A percentile compares a stretch with the other conserved stretches of the same genome.
These are phyloP conservation scores for Cyclotella choctawhatcheeana DNA, from an alignment of 108 stramenopile species.

Conservation along the genomic window DNA sequence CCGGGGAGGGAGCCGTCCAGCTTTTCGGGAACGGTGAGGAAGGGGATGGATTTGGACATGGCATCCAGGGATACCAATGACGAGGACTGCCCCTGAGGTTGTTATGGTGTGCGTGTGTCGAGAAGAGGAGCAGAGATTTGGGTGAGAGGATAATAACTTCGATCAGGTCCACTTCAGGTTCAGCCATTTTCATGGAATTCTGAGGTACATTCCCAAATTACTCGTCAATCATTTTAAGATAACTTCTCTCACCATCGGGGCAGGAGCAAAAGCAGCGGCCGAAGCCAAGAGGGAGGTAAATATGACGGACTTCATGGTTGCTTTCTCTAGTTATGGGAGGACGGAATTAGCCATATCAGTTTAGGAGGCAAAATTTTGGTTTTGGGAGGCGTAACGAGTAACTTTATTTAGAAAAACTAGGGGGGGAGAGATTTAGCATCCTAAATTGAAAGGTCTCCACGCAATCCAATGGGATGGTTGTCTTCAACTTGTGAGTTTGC, in stretches of 20 bases:
- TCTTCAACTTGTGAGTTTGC: too few species aligned
- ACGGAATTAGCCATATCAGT: too few species aligned
- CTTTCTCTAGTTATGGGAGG: too few species aligned
- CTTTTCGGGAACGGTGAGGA: conserved; percentile 91
- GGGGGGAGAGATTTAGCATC: too few species aligned
- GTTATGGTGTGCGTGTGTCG: background rate
- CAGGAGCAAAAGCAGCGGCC: conserved; percentile 16
- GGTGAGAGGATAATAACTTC: background rate
- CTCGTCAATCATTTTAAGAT: background rate
- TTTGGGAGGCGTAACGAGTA: too few species aligned
- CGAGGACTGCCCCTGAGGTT: conserved; percentile 6
- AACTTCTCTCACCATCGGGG: conserved; percentile 15
- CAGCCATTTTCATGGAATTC: background rate
- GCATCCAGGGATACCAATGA: conserved; percentile 75
- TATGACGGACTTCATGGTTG: conserved; percentile 16
- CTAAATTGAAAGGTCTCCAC: too few species aligned
- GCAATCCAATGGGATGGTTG: too few species aligned
- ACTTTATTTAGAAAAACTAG: too few species aligned
- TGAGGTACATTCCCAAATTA: background rate
- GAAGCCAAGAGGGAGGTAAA: conserved; percentile 6
- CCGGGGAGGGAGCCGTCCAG: conserved; percentile 95
- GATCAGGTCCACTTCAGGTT: background rate
- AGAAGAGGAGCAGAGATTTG: background rate
- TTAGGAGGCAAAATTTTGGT: too few species aligned
- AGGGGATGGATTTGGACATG: conserved; percentile 92